Evolutionary conservation across 768 basidiomycete species (phyloP).

Genomic region (Sporobolomyces roseus): DNA sequence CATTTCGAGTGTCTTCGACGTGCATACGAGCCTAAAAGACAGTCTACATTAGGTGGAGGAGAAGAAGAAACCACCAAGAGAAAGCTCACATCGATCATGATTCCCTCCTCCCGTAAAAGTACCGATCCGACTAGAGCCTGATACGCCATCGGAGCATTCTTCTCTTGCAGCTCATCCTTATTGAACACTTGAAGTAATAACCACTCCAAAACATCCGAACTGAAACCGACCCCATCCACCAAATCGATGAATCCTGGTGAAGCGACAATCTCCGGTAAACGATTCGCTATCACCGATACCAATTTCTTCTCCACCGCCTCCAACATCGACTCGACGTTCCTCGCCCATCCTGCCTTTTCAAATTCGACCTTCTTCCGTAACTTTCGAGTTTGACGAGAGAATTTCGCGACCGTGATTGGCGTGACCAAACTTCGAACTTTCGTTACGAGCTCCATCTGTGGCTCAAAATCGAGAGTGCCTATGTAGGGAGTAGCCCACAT

Average conservation of each 20-base stretch:
- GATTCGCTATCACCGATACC: slow-evolving; percentile 60
- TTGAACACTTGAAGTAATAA: slow-evolving; percentile 64
- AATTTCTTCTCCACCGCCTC: slow-evolving; percentile 60
- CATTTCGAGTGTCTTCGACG: slow-evolving; percentile 65
- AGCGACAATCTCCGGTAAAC: slow-evolving; percentile 64
- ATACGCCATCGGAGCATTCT: slow-evolving; percentile 66
- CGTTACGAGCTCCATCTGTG: slow-evolving; percentile 65
- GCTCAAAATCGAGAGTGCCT: slow-evolving; percentile 62
- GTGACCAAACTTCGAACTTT: slow-evolving; percentile 68
- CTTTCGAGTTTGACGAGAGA: slow-evolving; percentile 55
- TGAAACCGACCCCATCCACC: slow-evolving; percentile 66
- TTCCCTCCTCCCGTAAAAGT: slow-evolving; percentile 48
- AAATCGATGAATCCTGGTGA: slow-evolving; percentile 69
- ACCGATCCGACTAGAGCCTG: slow-evolving; percentile 49
- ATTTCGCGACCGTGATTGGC: slow-evolving; percentile 62
- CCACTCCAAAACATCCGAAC: slow-evolving; percentile 65
- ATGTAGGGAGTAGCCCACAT: slow-evolving; percentile 81
- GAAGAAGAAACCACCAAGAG: slow-evolving; percentile 54
- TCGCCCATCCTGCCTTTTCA: slow-evolving; percentile 58
- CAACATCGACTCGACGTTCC: slow-evolving; percentile 65
- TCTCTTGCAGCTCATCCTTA: slow-evolving; percentile 57
- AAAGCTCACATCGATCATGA: slow-evolving; percentile 39
- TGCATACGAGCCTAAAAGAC: slow-evolving; percentile 60
- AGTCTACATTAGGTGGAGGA: slow-evolving; percentile 53
- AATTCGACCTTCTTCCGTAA: slow-evolving; percentile 55